Evolutionary conservation across 371 early-diverging fungal species (phyloP), one percentile per base, ranked within the genome.

Genomic region (Lichtheimia corymbifera): DNA sequence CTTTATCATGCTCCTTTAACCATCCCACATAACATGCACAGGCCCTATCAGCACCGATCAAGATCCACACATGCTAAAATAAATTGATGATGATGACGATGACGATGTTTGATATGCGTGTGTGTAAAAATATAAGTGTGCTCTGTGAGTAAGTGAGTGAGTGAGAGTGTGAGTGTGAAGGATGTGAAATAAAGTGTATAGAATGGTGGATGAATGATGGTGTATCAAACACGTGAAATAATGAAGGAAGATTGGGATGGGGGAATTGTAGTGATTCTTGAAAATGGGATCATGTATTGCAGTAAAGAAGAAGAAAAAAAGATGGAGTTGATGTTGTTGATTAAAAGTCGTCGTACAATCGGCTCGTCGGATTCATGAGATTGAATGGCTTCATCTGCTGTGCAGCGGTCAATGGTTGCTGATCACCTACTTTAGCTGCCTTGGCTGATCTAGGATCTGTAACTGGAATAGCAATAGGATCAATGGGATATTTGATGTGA

Each of bases 341-440:
- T 68, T 61, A 71, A 55, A 67, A 66, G 50, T 74, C 72, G 63
- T 74, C 71, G 44, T 68, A 71, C 45, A 66, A 61, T 54, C 66
- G 60, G 17, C 47, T 47, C 5, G 59, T 68, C 5, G 68, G 61
- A 42, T 72, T 69, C 63, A 67, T 60, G 53, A 74, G 43, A 61
- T 74, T 72, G 61, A 72, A 71, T 18, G 66, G 72, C 53, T 74
- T 71, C 25, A 67, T 55, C 40, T 67, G 51, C 40, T 58, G 47
- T 18, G 9, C 18, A 47, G 25, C 28, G n/a, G 51, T 35, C 25
- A 41, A 22, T 24, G 18, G 28, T 47, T 24, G 20, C 49, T 15
- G n/a, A 12, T 15, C 47, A 24, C 27, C 22, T 5, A 17, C 51
- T 43, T 20, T 25, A 17, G 25, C n/a, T n/a, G 47, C 6, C 11